Conservation (phyloP, 208 protist species). For the Trypanosoma vivax region DNA sequence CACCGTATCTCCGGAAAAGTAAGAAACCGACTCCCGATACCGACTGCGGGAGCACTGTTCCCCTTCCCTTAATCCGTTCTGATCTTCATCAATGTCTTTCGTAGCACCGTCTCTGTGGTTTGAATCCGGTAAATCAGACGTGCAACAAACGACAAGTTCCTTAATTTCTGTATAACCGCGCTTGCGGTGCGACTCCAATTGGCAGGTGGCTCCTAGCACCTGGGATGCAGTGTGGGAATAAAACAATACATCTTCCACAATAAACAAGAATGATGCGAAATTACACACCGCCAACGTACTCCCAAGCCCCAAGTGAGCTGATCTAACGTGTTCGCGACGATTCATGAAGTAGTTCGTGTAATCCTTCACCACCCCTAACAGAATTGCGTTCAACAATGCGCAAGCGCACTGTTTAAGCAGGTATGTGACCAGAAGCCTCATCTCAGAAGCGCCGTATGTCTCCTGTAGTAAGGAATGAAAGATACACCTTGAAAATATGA, state of each 20-base stretch:
- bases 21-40: not conserved
- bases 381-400: constrained; percentile 38
- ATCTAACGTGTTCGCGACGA: constrained; percentile 3
- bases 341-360: constrained; percentile 16
- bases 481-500: constrained; percentile 48
- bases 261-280: constrained; percentile 45
- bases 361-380: constrained; percentile 51
- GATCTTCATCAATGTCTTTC: not conserved
- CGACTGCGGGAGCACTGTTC: not conserved
- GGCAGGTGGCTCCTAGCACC: not conserved
- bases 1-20: constrained; percentile 11
- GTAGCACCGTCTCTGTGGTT: too few species aligned
- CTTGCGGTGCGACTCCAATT: constrained; percentile 3
- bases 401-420: constrained; percentile 31
- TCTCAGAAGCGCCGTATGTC: constrained; percentile 58
- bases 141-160: constrained; percentile 28
- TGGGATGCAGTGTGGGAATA: constrained; percentile 27
- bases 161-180: constrained; percentile 51
- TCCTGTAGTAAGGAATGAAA: constrained; percentile 58
- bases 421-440: constrained; percentile 53
- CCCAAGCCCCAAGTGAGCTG: constrained; percentile 27
- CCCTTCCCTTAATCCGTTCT: not conserved
- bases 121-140: too few species aligned
- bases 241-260: constrained; percentile 67
- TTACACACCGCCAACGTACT: constrained; percentile 33